Base-by-base conservation (phyloP, 345 rosid species). In the Salix caprea region DNA sequence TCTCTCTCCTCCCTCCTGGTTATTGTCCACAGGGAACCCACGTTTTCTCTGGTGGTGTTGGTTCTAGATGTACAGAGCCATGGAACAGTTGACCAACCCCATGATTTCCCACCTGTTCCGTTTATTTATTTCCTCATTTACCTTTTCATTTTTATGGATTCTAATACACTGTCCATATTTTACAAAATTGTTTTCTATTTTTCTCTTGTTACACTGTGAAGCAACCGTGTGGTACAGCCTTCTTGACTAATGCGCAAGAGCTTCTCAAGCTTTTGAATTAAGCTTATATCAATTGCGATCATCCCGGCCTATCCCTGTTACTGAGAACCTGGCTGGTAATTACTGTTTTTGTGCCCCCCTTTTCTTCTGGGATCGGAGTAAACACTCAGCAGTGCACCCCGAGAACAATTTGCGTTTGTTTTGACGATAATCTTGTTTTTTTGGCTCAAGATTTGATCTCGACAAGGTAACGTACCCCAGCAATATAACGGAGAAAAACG, bases 1-100 rank as follows among this genome's bases (percentile, higher is more conserved):
- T 60, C 77, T 44, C 83, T 61, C 40, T 76, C 79, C 66, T 6
- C 46, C 65, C 76, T 50, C 62, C 42, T 58, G 67, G 73, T 52
- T 52, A 76, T 66, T 56, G 18, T 2, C 6, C 15, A 50, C 26
- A 5, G 56, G 58, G 26, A 24, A 42, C 67, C 50, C 21, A 39
- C 67, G 13, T 56, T 58, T 54, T 58, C 52, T 68, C 23, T 23
- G 6, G 12, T 32, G 18, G 50, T 46, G 16, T 1, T 46, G 18
- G 13, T 68, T 21, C 54, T 8, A 40, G 15, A 23, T 26, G 9
- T 3, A 56, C 62, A n/a, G n/a, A 4, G 13, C 26, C 62, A 56
- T 56, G 61, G 61, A 21, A 56, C n/a, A n/a, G 2, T 9, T 7
- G 62, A 9, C 62, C 62, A n/a, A 9, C 26, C 62, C 28, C 11